Base-by-base conservation (phyloP, 495 filamentous ascomycete genomes). In the Lepraria neglecta region DNA sequence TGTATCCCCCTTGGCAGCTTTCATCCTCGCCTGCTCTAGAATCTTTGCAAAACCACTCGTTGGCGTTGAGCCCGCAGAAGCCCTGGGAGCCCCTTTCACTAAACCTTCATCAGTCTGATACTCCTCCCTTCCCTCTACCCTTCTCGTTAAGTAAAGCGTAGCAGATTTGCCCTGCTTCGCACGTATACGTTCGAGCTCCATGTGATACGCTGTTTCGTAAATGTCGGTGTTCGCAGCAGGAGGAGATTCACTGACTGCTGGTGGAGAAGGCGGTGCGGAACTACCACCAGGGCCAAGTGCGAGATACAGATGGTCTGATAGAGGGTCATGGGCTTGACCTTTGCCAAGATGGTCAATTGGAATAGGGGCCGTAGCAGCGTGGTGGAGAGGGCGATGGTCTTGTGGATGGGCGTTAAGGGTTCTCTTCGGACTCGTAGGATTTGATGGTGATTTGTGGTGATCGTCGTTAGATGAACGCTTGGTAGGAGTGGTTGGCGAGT, bases 121-220 rank as follows among this genome's bases (percentile, higher is more conserved):
- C 17, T 68, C 47, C 48, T 65, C 61, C 59, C 75, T 77, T 31
- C 75, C 74, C 56, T 87, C 82, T 3, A 87, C 83, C 28, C 84
- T 74, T 10, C 84, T 77, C 0, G 77, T 88, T 19, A 87, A 71
- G 69, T 83, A 87, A 4, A 88, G 38, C 63, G 77, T 70, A 21
- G 73, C 64, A 60, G 68, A 62, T 58, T 67, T 61, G 68, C 76
- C 69, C 67, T 73, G 62, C 57, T 70, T 65, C 62, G 73, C 48
- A 14, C 76, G 68, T 67, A 96, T 95, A 11, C 87, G 82, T 58
- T 88, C 82, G 12, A 95, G 80, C 76, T 96, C 90, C 53, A 84
- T 76, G 45, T 87, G 82, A 67, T 95, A 97, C 4, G 92, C 92
- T 0, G 80, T 83, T 64, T 95, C 90, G 69, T 95, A 97, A 48